Conservation (phyloP, 2,329 filamentous ascomycete genomes). For the Colletotrichum sp. region DNA sequence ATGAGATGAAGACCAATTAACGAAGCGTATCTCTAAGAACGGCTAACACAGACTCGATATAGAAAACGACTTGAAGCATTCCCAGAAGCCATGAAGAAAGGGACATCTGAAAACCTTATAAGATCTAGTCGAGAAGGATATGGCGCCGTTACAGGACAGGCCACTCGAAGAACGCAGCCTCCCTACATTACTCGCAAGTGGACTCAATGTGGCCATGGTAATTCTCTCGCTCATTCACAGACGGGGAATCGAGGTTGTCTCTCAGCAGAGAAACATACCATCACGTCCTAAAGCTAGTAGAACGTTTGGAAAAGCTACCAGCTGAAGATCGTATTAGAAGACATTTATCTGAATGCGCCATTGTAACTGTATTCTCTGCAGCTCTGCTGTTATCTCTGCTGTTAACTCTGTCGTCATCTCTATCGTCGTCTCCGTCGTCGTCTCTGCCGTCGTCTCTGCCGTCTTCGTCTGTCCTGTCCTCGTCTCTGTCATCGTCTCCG, state of each 20-base stretch:
- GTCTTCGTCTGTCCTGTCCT: no score
- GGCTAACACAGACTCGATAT: not conserved
- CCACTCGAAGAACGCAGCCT: not conserved
- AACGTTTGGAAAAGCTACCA: not conserved
- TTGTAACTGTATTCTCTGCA: not conserved
- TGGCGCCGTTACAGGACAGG: not conserved
- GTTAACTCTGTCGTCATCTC: no score
- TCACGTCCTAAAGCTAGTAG: not conserved
- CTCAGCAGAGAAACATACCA: not conserved
- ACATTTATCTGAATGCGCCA: not conserved
- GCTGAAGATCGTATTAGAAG: not conserved
- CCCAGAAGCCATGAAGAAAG: not conserved
- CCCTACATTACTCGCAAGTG: not conserved
- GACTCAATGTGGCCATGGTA: not conserved
- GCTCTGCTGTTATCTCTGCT: not conserved
- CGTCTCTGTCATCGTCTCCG: not conserved
- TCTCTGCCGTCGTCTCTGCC: no score
- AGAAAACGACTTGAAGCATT: not conserved
- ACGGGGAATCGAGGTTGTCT: not conserved
- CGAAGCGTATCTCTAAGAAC: not conserved
- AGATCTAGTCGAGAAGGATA: not conserved
- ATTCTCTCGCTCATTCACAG: not conserved
- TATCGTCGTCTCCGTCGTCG: not conserved
- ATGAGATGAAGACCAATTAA: not conserved
- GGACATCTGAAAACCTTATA: not conserved